Conservation (phyloP, 2,329 filamentous ascomycete species). For the Phaeosphaeriaceae sp. region DNA sequence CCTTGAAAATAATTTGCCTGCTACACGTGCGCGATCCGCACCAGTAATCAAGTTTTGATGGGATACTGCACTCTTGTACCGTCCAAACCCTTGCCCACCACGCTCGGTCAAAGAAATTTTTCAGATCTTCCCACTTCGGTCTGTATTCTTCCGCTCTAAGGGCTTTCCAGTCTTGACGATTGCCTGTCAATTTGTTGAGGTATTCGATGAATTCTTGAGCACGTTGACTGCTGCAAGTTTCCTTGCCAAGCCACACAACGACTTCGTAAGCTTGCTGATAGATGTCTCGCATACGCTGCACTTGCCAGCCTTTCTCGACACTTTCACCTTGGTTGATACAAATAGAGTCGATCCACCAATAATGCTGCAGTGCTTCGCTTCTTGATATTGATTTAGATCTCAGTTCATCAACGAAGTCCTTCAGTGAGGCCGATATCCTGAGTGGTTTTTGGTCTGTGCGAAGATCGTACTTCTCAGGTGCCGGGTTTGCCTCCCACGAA, state of each 20-base stretch:
- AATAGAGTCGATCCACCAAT: background rate
- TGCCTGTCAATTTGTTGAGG: background rate
- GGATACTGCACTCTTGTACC: background rate
- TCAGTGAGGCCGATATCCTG: background rate
- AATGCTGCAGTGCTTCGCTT: background rate
- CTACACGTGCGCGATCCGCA: background rate
- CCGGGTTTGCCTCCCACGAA: background rate
- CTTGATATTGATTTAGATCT: background rate
- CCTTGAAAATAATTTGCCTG: background rate
- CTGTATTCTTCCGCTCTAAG: background rate
- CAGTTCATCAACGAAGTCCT: background rate
- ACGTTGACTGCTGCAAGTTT: background rate
- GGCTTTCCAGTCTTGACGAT: background rate
- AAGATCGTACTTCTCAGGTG: background rate
- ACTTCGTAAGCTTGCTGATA: background rate
- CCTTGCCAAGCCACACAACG: background rate
- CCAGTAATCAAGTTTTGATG: background rate
- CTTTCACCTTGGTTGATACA: background rate
- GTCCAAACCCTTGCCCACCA: background rate
- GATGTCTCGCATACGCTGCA: background rate
- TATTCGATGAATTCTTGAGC: background rate
- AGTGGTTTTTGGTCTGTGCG: background rate
- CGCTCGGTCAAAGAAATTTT: background rate
- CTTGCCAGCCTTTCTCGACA: background rate
- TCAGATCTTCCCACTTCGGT: background rate